phyloP scores from a whole-genome alignment of 1,139 yeast species.

The Schwanniomyces etchellsii region DNA sequence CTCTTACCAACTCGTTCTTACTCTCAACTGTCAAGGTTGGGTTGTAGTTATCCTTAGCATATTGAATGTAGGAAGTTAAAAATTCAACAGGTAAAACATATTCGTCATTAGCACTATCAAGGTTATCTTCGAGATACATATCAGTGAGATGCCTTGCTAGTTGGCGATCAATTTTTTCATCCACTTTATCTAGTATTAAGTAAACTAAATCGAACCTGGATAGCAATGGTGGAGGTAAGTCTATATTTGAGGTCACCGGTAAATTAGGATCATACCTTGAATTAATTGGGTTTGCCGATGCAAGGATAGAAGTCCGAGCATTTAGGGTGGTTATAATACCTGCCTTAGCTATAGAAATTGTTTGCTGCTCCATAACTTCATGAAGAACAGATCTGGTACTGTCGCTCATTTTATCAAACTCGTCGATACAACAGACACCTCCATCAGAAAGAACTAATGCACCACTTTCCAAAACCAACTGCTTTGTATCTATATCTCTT shows the following conservation, averaged over 20 bases:
- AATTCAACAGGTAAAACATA: constrained; percentile 83
- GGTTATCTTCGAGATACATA: constrained; percentile 85
- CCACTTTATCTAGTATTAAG: constrained; percentile 86
- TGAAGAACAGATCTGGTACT: constrained; percentile 91
- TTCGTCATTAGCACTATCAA: constrained; percentile 60
- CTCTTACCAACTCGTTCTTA: constrained; percentile 78
- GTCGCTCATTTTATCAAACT: constrained; percentile 96
- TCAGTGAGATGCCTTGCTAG: constrained; percentile 87
- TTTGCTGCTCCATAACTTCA: constrained; percentile 99
- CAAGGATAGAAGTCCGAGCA: constrained; percentile 92
- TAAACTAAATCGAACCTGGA: constrained; percentile 95
- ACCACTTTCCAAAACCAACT: constrained; percentile 90
- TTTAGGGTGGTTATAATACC: constrained; percentile 95
- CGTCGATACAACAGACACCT: constrained; percentile 98
- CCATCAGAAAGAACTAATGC: constrained; percentile 96
- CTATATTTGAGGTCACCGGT: constrained; percentile 93
- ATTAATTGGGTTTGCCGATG: constrained; percentile 97
- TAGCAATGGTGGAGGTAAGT: constrained; percentile 89
- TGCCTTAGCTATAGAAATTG: constrained; percentile 96
- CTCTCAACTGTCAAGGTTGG: constrained; percentile 80
- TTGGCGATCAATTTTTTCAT: constrained; percentile 76
- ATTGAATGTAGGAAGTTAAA: constrained; percentile 81
- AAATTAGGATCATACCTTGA: constrained; percentile 89
- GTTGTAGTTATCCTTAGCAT: constrained; percentile 76
- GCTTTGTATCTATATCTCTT: constrained; percentile 89